Conservation (phyloP, 805 yeast species). For the Metschnikowia cubensis region DNA sequence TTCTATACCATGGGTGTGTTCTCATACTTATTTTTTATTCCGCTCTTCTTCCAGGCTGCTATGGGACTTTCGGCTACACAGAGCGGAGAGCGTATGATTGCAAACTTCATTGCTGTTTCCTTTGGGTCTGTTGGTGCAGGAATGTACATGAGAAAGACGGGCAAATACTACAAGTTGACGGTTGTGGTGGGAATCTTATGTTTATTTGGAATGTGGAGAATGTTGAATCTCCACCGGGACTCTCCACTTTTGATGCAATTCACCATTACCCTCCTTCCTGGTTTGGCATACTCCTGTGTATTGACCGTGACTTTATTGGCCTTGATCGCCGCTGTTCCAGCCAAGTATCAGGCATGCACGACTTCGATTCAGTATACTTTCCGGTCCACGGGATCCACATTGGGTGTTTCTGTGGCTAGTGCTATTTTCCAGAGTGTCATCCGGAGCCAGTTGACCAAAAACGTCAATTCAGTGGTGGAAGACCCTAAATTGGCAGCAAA, state of each 20-base stretch:
- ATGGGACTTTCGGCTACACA: slow-evolving; percentile 49
- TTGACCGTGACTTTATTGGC: slow-evolving; percentile 72
- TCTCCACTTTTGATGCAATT: slow-evolving; percentile 38
- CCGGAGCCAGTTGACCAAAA: slow-evolving; percentile 16
- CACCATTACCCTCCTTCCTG: slow-evolving; percentile 47
- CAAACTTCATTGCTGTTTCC: slow-evolving; percentile 68
- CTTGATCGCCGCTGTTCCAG: slow-evolving; percentile 70
- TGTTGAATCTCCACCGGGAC: slow-evolving; percentile 29
- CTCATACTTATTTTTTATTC: slow-evolving; percentile 63
- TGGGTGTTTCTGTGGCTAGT: slow-evolving; percentile 70
- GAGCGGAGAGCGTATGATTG: slow-evolving; percentile 55
- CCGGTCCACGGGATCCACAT: slow-evolving; percentile 80
- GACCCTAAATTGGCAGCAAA: slow-evolving; percentile 32
- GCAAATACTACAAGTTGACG: slow-evolving; percentile 53
- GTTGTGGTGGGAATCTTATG: slow-evolving; percentile 40
- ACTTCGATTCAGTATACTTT: slow-evolving; percentile 89
- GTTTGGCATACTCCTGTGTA: slow-evolving; percentile 62
- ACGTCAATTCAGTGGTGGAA: slow-evolving; percentile 8
- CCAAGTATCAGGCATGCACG: slow-evolving; percentile 71
- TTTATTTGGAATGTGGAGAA: slow-evolving; percentile 43
- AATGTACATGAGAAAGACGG: slow-evolving; percentile 60
- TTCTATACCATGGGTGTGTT: slow-evolving; percentile 66
- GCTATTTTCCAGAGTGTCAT: slow-evolving; percentile 59
- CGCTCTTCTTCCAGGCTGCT: slow-evolving; percentile 61
- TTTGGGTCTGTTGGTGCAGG: slow-evolving; percentile 68